phyloP scores from a whole-genome alignment of 345 rosid species.

The Gossypium bickii region DNA sequence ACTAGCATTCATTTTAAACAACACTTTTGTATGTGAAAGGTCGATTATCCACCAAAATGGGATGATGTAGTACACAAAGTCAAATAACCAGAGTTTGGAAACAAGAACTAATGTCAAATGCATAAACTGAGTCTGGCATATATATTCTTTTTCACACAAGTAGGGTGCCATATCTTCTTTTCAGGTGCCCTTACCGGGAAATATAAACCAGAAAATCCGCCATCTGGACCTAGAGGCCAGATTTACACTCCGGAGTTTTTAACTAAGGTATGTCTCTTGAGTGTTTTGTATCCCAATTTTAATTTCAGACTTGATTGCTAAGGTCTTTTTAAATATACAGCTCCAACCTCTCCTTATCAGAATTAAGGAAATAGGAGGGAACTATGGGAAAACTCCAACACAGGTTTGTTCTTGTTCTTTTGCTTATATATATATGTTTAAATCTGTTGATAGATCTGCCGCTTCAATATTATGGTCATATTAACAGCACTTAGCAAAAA shows the following conservation, averaged over 20 bases:
- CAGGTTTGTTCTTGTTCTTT: constrained; percentile 47
- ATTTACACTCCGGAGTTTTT: constrained; percentile 76
- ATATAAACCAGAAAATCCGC: constrained; percentile 82
- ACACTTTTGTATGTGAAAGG: background rate
- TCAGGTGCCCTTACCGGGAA: constrained; percentile 93
- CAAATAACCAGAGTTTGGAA: background rate
- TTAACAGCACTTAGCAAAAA: background rate
- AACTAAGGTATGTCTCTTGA: constrained; percentile 41
- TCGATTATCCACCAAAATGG: background rate
- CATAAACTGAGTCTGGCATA: background rate
- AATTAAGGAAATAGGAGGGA: constrained; percentile 65
- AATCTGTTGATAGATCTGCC: background rate
- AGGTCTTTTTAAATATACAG: constrained; percentile 39
- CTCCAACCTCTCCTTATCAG: constrained; percentile 73
- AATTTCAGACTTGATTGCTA: constrained; percentile 17
- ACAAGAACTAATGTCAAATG: background rate
- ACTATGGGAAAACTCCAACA: constrained; percentile 60
- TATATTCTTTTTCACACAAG: constrained; percentile 5
- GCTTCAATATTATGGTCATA: background rate
- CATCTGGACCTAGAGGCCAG: constrained; percentile 75
- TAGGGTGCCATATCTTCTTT: constrained; percentile 3
- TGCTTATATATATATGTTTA: background rate
- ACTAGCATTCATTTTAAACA: background rate
- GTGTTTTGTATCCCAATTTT: background rate
- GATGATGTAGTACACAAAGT: background rate